Evolutionary conservation across 805 yeast genomes (phyloP).

Genomic region (Metschnikowia orientalis): DNA sequence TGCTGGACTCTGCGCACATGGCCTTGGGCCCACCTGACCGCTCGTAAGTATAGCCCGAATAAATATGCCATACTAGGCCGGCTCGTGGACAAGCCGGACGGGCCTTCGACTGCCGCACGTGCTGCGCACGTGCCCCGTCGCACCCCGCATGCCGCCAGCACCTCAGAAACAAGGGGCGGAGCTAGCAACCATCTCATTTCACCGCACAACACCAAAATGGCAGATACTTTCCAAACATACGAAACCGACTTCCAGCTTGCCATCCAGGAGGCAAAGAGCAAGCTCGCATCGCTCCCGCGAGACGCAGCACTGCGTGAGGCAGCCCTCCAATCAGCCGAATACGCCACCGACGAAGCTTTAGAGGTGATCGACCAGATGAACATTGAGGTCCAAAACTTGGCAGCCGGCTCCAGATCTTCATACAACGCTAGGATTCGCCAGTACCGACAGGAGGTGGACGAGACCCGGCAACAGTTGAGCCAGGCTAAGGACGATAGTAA

Average conservation of each 20-base stretch:
- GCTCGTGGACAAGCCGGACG: no score
- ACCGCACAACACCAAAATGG: constrained; percentile 20
- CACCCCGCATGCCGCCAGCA: no score
- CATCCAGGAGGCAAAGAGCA: constrained; percentile 63
- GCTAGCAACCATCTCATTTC: not conserved
- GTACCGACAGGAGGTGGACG: constrained; percentile 56
- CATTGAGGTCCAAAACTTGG: constrained; percentile 77
- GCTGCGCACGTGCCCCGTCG: no score
- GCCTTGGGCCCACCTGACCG: no score
- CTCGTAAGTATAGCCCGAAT: no score
- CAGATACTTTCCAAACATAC: constrained; percentile 58
- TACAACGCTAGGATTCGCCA: constrained; percentile 75
- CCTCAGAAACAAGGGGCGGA: no score
- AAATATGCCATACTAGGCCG: no score
- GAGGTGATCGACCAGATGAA: constrained; percentile 84
- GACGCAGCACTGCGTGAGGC: constrained; percentile 50
- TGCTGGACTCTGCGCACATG: no score
- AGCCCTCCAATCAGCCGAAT: constrained; percentile 57
- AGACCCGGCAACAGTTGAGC: constrained; percentile 52
- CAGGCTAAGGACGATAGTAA: constrained; percentile 65
- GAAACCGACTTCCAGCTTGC: constrained; percentile 72
- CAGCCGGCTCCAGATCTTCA: constrained; percentile 66
- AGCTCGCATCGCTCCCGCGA: constrained; percentile 51
- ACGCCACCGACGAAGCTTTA: constrained; percentile 71
- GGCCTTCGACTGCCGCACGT: no score